Percentiles rank a stretch among this genome's conserved stretches.
These are phyloP conservation scores for Ophioceras dolichostomum DNA, from an alignment of 2,329 filamentous ascomycete genomes.

Conservation along the genomic window DNA sequence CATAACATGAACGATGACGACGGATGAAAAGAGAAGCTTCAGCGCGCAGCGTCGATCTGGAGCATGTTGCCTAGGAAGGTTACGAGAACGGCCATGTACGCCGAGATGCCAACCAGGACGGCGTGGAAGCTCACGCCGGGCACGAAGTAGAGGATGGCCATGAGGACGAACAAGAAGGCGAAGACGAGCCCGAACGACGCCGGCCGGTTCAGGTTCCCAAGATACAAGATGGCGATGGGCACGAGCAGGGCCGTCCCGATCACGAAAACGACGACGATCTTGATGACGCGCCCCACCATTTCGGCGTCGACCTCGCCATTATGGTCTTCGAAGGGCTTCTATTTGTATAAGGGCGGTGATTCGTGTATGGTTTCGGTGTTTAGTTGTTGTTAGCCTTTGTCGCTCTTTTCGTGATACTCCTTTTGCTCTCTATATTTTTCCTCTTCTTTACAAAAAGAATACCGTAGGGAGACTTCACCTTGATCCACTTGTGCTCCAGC, in stretches of 20 bases:
- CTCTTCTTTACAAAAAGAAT: too few species aligned
- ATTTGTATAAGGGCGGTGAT: too few species aligned
- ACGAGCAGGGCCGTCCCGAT: background rate
- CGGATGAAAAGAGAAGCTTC: too few species aligned
- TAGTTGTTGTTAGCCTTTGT: too few species aligned
- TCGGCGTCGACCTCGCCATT: background rate
- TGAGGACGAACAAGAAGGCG: conserved; percentile 2
- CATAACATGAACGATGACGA: too few species aligned
- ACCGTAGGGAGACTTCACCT: too few species aligned
- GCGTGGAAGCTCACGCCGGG: conserved; percentile 2
- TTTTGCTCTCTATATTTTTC: too few species aligned
- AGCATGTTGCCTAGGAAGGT: conserved; percentile 5
- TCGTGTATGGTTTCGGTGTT: too few species aligned
- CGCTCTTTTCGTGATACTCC: too few species aligned
- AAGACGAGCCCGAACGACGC: conserved; percentile 2
- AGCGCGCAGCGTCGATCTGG: background rate
- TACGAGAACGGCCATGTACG: conserved; percentile 6
- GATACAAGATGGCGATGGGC: background rate
- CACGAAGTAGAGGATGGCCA: background rate
- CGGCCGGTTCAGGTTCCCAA: background rate
- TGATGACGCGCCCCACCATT: background rate
- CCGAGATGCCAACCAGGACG: conserved; percentile 3
- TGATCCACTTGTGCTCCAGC: too few species aligned
- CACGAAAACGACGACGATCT: background rate
- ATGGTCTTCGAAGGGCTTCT: background rate